phyloP scores from a whole-genome alignment of 106 monocot genomes.

The Hemerocallis citrina region DNA sequence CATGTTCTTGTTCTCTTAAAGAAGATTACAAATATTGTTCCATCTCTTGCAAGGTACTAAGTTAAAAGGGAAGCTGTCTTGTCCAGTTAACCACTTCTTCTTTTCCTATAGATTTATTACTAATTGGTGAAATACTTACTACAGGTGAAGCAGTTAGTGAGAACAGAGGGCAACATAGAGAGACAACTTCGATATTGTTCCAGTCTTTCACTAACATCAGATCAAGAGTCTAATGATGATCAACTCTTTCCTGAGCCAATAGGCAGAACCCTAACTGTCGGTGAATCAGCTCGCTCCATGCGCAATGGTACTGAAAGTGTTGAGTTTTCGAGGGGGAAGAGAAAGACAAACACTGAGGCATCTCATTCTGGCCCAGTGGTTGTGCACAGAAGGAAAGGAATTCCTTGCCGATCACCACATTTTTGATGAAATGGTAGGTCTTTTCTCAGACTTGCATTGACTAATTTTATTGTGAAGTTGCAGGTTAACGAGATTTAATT shows the following conservation, averaged over 20 bases:
- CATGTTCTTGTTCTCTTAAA: constrained; percentile 8
- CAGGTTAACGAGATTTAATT: no score
- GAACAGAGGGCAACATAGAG: constrained; percentile 1
- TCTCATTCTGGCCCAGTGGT: no score
- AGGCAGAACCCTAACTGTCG: not conserved
- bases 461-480: no score
- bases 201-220: not conserved
- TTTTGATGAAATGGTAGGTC: no score
- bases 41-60: constrained; percentile 6
- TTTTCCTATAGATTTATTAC: not conserved
- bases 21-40: constrained; percentile 6
- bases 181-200: not conserved
- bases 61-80: not conserved
- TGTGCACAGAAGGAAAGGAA: no score
- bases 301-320: not conserved
- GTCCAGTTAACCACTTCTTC: not conserved
- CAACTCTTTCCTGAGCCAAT: not conserved
- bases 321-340: not conserved
- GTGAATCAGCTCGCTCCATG: not conserved
- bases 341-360: no score
- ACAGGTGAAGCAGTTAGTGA: constrained; percentile 5
- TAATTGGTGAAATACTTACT: not conserved
- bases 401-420: no score
- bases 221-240: not conserved
- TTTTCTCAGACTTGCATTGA: no score